phyloP scores from a whole-genome alignment of 2,329 filamentous ascomycete species.

The Stagonosporopsis rhizophila region DNA sequence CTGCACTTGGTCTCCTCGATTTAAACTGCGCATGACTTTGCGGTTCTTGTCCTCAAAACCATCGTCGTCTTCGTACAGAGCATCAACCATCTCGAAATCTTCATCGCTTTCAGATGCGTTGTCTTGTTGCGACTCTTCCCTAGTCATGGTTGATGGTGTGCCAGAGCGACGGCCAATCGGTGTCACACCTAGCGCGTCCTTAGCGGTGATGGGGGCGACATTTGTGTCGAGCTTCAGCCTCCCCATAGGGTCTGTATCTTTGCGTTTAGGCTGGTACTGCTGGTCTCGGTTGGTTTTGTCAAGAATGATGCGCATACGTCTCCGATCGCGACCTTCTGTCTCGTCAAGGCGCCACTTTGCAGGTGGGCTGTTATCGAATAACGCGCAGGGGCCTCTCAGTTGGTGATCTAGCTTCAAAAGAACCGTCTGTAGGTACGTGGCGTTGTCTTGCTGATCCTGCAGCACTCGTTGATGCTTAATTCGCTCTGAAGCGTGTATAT shows the following conservation, averaged over 20 bases:
- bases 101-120: conserved; percentile 70
- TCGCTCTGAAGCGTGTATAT: conserved; percentile 91
- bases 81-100: conserved; percentile 94
- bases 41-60: conserved; percentile 97
- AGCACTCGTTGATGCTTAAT: conserved; percentile 87
- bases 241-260: conserved; percentile 63
- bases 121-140: conserved; percentile 29
- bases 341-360: conserved; percentile 92
- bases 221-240: conserved; percentile 56
- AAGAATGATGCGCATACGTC: conserved; percentile 86
- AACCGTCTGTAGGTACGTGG: conserved; percentile 75
- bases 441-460: conserved; percentile 93
- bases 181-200: conserved; percentile 40
- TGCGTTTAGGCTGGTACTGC: conserved; percentile 85
- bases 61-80: conserved; percentile 84
- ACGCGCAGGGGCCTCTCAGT: conserved; percentile 77
- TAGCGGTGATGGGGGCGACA: conserved; percentile 40
- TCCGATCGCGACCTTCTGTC: conserved; percentile 93
- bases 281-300: conserved; percentile 72
- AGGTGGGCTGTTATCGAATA: conserved; percentile 71
- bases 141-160: conserved; percentile 31
- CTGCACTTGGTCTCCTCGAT: conserved; percentile 89
- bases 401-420: conserved; percentile 82
- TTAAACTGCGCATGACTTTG: conserved; percentile 93
- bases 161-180: conserved; percentile 31